Base-by-base conservation (phyloP, 2,329 filamentous ascomycete species). In the Ophiostoma tasmaniense region DNA sequence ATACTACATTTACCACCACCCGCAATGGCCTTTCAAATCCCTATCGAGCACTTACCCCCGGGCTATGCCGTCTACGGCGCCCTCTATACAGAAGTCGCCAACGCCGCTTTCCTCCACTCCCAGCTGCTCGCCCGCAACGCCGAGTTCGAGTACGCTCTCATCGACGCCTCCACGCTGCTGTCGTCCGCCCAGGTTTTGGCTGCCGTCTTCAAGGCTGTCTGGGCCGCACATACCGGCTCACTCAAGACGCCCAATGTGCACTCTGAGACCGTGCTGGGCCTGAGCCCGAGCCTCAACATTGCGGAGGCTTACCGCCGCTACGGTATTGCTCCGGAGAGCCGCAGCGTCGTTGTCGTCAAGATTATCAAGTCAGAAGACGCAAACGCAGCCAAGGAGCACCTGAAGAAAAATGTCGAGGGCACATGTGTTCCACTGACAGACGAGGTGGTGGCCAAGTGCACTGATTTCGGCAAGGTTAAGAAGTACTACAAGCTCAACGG, bases 61-160 rank as follows among this genome's bases (percentile, higher is more conserved):
- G 81, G 82, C 35, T 83, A 92, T 76, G 83, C 85, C 7, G 81
- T 97, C 37, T 88, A 95, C 78, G 80, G 92, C 66, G 89, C 87
- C 61, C 81, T 97, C 39, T 97, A 95, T 81, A 85, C 82, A 28
- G 81, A 91, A 76, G 86, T 98, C 69, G 77, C 85, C 71, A 99
- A 99, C 77, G 85, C 92, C 13, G 79, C 85, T 0, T 93, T 90
- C 75, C 82, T 99, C 61, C 89, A 93, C 67, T 83, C 89, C 73
- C 93, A 97, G 80, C 86, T 99, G 5, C 83, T 98, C n/a, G 85
- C 87, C 6, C 90, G 91, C 67, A 97, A 98, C 76, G 76, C 86
- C 13, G 89, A 89, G 10, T 98, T 93, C 74, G 93, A 98, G 79
- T 98, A 98, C 82, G 93, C 93, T 42, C 90, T 99, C 73, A 85